Percentiles rank a stretch among this genome's conserved stretches.
phyloP scores from a whole-genome alignment of 1,284 basidiomycete species.

The Rhodotorula sp. region DNA sequence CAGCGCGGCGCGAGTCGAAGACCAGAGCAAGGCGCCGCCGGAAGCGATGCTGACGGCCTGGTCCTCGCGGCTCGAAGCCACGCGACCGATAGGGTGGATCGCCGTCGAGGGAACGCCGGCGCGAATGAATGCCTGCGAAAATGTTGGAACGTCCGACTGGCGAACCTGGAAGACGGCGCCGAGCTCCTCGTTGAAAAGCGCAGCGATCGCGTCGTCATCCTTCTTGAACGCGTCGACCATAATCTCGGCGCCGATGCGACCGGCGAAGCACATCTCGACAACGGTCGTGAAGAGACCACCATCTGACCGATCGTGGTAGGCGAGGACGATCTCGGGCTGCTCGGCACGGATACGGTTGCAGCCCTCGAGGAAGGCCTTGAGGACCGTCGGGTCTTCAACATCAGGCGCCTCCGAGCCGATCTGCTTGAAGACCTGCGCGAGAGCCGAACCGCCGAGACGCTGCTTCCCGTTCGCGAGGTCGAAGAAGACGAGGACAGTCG shows the following conservation, averaged over 20 bases:
- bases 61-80: conserved; percentile 57
- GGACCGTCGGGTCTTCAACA: conserved; percentile 67
- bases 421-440: conserved; percentile 93
- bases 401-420: conserved; percentile 85
- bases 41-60: conserved; percentile 65
- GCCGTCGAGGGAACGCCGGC: conserved; percentile 69
- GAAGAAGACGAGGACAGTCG: conserved; percentile 78
- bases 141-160: conserved; percentile 53
- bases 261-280: conserved; percentile 96
- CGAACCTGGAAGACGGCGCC: conserved; percentile 89
- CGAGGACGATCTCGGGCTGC: conserved; percentile 68
- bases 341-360: conserved; percentile 57
- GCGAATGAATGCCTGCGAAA: conserved; percentile 63
- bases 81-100: conserved; percentile 72
- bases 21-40: conserved; percentile 60
- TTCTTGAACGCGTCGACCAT: conserved; percentile 57
- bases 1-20: conserved; percentile 64
- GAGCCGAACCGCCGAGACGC: conserved; percentile 87
- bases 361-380: conserved; percentile 11
- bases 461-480: conserved; percentile 82
- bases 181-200: conserved; percentile 94
- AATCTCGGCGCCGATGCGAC: conserved; percentile 72
- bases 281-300: conserved; percentile 90
- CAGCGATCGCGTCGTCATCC: conserved; percentile 59
- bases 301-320: conserved; percentile 97